Percentiles rank a stretch among this genome's conserved stretches.
Evolutionary conservation across 208 protist genomes (phyloP).

Genomic region (Leishmania amazonensis): DNA sequence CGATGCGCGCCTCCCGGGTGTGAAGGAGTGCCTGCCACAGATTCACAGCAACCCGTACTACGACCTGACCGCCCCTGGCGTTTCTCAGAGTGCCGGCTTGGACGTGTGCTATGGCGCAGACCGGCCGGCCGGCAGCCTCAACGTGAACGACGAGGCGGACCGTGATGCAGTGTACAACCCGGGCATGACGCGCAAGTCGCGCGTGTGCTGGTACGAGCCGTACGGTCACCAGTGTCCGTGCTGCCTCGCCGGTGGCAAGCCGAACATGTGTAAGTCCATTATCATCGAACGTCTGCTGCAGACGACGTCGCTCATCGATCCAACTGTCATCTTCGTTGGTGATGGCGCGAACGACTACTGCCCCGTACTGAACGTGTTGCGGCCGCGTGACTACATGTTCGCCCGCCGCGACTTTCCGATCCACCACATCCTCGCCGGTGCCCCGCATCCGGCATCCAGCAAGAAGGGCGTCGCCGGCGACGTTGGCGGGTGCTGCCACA

Average conservation of each 20-base stretch:
- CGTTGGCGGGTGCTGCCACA: conserved; percentile 73
- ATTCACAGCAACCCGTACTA: conserved; percentile 89
- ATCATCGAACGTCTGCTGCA: conserved; percentile 79
- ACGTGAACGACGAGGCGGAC: conserved; percentile 50
- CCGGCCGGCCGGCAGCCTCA: conserved; percentile 11
- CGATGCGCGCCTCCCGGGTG: conserved; percentile 51
- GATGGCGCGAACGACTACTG: conserved; percentile 89
- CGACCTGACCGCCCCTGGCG: conserved; percentile 37
- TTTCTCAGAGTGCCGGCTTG: conserved; percentile 2
- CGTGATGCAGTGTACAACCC: conserved; percentile 56
- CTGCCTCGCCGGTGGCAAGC: conserved; percentile 52
- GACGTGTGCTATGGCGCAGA: conserved; percentile 20
- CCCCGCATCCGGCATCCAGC: background rate
- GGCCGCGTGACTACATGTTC: conserved; percentile 83
- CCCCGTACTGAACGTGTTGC: conserved; percentile 75
- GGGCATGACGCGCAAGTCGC: conserved; percentile 41
- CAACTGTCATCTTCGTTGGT: conserved; percentile 87
- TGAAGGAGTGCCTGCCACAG: conserved; percentile 51
- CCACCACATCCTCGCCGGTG: conserved; percentile 49
- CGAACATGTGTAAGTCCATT: conserved; percentile 88
- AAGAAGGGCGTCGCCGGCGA: background rate
- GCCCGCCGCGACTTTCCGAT: conserved; percentile 65
- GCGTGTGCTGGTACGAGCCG: conserved; percentile 81
- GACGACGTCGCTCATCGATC: conserved; percentile 78
- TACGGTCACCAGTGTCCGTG: conserved; percentile 62